Evolutionary conservation across 2,329 filamentous ascomycete genomes (phyloP), one percentile per base, ranked within the genome.

Genomic region (Botryotinia globosa): DNA sequence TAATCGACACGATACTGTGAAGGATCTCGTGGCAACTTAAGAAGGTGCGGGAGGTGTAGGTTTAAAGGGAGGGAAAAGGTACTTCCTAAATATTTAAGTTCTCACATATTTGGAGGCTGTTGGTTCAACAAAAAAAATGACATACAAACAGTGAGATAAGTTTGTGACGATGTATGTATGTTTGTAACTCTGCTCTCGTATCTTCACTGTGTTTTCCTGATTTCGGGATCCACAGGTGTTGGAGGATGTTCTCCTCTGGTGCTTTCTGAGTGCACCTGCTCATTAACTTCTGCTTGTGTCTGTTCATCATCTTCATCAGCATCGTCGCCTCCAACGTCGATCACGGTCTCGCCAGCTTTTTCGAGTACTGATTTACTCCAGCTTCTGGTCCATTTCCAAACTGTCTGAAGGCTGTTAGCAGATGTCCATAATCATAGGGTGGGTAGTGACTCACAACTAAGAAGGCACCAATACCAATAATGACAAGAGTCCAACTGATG

Each of bases 21-120:
- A 86, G 85, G 82, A 77, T 84, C 84, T 89, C 88, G 88, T 94
- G 93, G 88, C 93, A 97, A 96, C 94, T 97, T 92, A 97, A 97
- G 91, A 92, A 92, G 91, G 92, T 95, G 94, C 94, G 74, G 69
- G 65, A 34, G 39, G 37, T 32, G 7, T 44, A 44, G n/a, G 34
- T 22, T 32, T 37, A 9, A 20, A 18, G 32, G 69, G 51, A 65
- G 54, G 22, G 29, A 20, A 44, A 25, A 14, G 37, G 51, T 65
- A 63, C 42, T 37, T 32, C 42, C 10, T 64, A 22, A 20, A n/a
- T 32, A 14, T 65, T 14, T 64, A 2, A 2, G 45, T 29, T 25
- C 45, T 71, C 59, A 71, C 54, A 42, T 42, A n/a, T 32, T 18
- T 56, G 37, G 34, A 56, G 18, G 51, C 37, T 8, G 8, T 29